Evolutionary conservation across 2,329 filamentous ascomycete genomes (phyloP).

Genomic region (Phaeomoniella chlamydospora): DNA sequence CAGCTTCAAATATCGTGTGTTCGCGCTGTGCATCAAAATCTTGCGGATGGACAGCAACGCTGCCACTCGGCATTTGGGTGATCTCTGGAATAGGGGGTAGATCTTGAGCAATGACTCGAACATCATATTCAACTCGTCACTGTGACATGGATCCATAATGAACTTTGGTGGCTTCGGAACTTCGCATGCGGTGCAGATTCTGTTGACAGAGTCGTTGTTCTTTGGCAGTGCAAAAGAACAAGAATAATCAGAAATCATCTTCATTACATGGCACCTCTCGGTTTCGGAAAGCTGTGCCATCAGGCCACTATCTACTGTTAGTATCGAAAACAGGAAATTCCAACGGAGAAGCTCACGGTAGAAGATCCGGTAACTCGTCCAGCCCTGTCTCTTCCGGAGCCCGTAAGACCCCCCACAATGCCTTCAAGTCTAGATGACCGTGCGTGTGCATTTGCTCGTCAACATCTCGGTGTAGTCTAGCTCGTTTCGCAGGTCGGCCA

Average conservation of each 20-base stretch:
- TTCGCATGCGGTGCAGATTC: conserved; percentile 16
- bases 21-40: conserved; percentile 51
- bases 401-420: not conserved
- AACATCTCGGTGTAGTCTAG: not conserved
- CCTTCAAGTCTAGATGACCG: not conserved
- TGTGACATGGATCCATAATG: conserved; percentile 6
- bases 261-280: conserved; percentile 37
- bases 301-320: conserved; percentile 23
- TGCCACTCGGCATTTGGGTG: conserved; percentile 48
- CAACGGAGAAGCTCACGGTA: no score
- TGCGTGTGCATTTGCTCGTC: not conserved
- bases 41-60: conserved; percentile 59
- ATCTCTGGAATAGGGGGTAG: conserved; percentile 26
- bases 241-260: conserved; percentile 40
- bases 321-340: not conserved
- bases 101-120: conserved; percentile 28
- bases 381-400: not conserved
- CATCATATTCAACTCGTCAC: conserved; percentile 16
- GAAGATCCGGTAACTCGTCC: not conserved
- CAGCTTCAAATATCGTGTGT: conserved; percentile 48
- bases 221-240: conserved; percentile 35
- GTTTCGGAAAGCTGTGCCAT: conserved; percentile 24
- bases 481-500: not conserved
- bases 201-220: conserved; percentile 12
- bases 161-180: conserved; percentile 17